Base-by-base conservation (phyloP, 179 eudicot species). In the Spergularia azorica region DNA sequence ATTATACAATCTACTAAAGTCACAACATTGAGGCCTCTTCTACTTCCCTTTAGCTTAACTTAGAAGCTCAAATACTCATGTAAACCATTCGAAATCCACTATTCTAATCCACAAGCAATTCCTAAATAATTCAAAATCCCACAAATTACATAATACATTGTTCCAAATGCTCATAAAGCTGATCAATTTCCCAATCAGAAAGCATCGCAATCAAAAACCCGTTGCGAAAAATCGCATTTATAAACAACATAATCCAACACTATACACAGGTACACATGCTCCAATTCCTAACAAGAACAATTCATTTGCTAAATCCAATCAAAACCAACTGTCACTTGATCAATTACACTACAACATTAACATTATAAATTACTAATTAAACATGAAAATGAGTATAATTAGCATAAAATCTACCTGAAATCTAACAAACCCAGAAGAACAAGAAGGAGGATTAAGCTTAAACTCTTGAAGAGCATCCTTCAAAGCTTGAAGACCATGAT, bases 381-480 rank as follows among this genome's bases (percentile, higher is more conserved):
- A 38, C 39, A 65, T 38, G 2, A 6, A 3, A 15, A 15, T 15
- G 54, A 15, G 17, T 4, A 5, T 4, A 1, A 52, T 4, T 18
- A 20, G 2, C 36, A 52, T 56, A 74, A 13, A 0, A 65, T 13
- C 67, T n/a, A 93, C 99, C 99, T 93, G 90, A 85, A 95, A 86
- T 80, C 97, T 82, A 41, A 88, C 87, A 85, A 91, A 84, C 51
- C 97, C 99, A 76, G 83, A 83, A 16, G 81, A 17, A 79, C 84
- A 80, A 71, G 71, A 36, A 76, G 90, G 94, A 72, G 95, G 89
- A 21, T 87, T 84, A 20, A 67, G 80, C 88, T 86, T 88, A 83
- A 95, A 86, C n/a, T 90, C 90, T 48, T 79, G 74, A 69, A 90
- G 76, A 1, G 97, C 95, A 41, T 84, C 84, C 75, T 84, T 83